phyloP scores from a whole-genome alignment of 129 eudicot genomes.

The Smallanthus sonchifolius region DNA sequence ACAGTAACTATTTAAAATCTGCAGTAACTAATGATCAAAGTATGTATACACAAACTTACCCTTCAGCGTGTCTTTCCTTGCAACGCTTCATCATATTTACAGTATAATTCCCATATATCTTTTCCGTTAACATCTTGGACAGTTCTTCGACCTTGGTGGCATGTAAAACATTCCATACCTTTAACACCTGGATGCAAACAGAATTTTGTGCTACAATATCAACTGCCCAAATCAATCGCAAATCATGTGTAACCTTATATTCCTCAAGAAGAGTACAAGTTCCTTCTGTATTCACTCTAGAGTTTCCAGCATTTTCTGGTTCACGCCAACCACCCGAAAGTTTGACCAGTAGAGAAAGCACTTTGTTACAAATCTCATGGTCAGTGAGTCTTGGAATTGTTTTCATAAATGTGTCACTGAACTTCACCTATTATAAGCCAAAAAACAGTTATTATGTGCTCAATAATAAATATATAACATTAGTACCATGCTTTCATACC shows the following conservation, averaged over 20 bases:
- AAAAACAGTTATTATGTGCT: not conserved
- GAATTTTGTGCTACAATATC: slow-evolving; percentile 40
- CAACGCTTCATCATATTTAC: slow-evolving; percentile 36
- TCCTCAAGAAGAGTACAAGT: slow-evolving; percentile 30
- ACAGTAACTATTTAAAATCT: not conserved
- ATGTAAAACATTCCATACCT: slow-evolving; percentile 53
- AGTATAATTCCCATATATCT: slow-evolving; percentile 40
- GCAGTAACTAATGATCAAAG: not conserved
- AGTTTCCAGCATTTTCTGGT: slow-evolving; percentile 7
- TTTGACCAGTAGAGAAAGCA: slow-evolving; percentile 33
- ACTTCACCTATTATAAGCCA: slow-evolving; percentile 31
- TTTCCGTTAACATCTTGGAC: slow-evolving; percentile 28
- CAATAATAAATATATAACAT: not conserved
- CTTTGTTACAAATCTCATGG: slow-evolving; percentile 29
- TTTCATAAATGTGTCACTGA: slow-evolving; percentile 37
- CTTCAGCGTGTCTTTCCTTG: slow-evolving; percentile 34
- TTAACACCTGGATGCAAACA: slow-evolving; percentile 45
- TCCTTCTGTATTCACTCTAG: slow-evolving; percentile 18
- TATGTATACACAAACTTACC: slow-evolving; percentile 32
- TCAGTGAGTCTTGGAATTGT: slow-evolving; percentile 25
- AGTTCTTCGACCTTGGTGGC: slow-evolving; percentile 30
- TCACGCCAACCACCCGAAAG: slow-evolving; percentile 56
- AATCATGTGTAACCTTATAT: slow-evolving; percentile 26
- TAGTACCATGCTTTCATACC: slow-evolving; percentile 29
- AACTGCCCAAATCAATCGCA: slow-evolving; percentile 42